phyloP scores from a whole-genome alignment of 2,329 filamentous ascomycete genomes.

The Cercospora zeae-maydis region DNA sequence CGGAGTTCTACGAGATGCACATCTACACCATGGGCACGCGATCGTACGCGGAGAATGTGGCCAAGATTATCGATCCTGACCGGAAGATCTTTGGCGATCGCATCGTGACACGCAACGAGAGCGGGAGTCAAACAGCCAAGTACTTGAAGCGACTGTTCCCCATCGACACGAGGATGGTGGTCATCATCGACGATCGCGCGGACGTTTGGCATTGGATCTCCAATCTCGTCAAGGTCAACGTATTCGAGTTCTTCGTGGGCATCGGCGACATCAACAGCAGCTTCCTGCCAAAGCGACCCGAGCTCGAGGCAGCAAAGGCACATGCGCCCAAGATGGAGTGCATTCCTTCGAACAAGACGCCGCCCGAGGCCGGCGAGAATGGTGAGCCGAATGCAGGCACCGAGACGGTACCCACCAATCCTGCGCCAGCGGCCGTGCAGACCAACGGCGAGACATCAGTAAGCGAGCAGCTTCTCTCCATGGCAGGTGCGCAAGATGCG shows the following conservation, averaged over 20 bases:
- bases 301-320: constrained; percentile 34
- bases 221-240: constrained; percentile 90
- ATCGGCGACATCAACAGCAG: constrained; percentile 99
- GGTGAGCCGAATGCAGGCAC: constrained; percentile 5
- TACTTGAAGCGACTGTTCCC: constrained; percentile 88
- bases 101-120: constrained; percentile 95
- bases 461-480: constrained; percentile 71
- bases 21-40: constrained; percentile 99
- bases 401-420: constrained; percentile 7
- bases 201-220: constrained; percentile 94
- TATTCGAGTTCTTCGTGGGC: constrained; percentile 96
- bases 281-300: constrained; percentile 77
- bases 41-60: constrained; percentile 90
- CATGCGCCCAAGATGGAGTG: constrained; percentile 24
- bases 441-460: constrained; percentile 52
- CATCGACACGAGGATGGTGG: constrained; percentile 97
- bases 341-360: constrained; percentile 18
- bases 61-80: constrained; percentile 86
- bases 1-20: constrained; percentile 85
- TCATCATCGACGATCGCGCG: constrained; percentile 94
- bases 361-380: constrained; percentile 8
- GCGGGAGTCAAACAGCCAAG: constrained; percentile 87
- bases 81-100: constrained; percentile 87
- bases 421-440: constrained; percentile 15
- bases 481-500: constrained; percentile 68